Percentiles rank a stretch among this genome's conserved stretches.
Conservation (phyloP, 2,329 filamentous ascomycete species). For the Anisogramma anomala region DNA sequence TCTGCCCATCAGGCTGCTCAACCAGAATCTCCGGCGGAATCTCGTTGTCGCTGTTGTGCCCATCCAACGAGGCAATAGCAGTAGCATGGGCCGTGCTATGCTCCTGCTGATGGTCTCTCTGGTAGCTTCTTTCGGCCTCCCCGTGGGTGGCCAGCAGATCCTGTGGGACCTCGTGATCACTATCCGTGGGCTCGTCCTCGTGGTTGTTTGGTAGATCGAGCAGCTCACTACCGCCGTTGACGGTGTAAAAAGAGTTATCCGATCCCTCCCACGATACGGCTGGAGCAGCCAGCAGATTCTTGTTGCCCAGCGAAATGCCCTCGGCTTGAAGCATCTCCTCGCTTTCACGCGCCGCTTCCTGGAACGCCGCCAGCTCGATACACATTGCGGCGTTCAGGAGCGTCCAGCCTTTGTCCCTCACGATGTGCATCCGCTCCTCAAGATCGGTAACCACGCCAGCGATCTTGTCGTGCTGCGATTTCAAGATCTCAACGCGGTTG, state of each 20-base stretch:
- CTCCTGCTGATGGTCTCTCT: conserved; percentile 13
- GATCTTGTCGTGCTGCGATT: conserved; percentile 43
- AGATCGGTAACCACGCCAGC: conserved; percentile 42
- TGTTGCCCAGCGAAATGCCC: conserved; percentile 21
- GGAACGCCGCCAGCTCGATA: conserved; percentile 37
- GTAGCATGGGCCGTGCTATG: background rate
- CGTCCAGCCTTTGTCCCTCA: conserved; percentile 57
- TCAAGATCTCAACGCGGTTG: conserved; percentile 29
- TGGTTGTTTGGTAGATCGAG: conserved; percentile 14
- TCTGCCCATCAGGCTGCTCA: conserved; percentile 26
- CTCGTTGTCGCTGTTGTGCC: conserved; percentile 34
- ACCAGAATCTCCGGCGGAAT: conserved; percentile 41
- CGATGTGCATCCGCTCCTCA: conserved; percentile 39
- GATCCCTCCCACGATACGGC: conserved; percentile 10
- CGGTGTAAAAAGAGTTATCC: conserved; percentile 13
- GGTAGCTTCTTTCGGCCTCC: background rate
- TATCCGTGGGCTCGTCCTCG: conserved; percentile 15
- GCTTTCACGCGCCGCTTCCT: conserved; percentile 22
- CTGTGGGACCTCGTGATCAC: conserved; percentile 31
- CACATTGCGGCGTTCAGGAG: conserved; percentile 64
- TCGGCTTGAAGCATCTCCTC: conserved; percentile 21
- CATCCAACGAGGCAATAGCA: background rate
- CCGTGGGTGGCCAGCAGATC: conserved; percentile 28
- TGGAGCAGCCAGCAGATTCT: conserved; percentile 9
- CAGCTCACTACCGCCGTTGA: conserved; percentile 20